phyloP scores from a whole-genome alignment of 192 early-diverging fungal species.

The Coemansia sp. region DNA sequence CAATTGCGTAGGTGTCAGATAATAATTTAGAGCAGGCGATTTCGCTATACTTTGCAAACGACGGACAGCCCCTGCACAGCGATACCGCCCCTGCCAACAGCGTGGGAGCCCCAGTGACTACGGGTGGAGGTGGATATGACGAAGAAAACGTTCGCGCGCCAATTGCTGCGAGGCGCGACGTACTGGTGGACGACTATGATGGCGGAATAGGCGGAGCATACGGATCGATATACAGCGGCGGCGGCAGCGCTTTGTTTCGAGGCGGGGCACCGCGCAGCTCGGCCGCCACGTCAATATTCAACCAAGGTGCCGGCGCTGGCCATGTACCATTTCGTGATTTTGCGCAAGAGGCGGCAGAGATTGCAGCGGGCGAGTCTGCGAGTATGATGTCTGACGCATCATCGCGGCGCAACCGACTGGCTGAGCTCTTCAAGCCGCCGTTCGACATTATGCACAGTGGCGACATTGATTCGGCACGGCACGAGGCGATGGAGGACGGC shows the following conservation, averaged over 20 bases:
- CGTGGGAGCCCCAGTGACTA: conserved; percentile 19
- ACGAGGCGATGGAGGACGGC: conserved; percentile 58
- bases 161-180: conserved; percentile 79
- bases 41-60: conserved; percentile 83
- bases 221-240: conserved; percentile 10
- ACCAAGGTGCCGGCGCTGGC: conserved; percentile 30
- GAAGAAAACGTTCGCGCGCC: conserved; percentile 74
- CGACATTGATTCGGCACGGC: conserved; percentile 72
- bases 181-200: conserved; percentile 63
- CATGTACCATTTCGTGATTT: conserved; percentile 70
- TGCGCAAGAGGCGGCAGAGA: conserved; percentile 63
- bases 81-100: conserved; percentile 13
- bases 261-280: conserved; percentile 5
- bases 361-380: conserved; percentile 41
- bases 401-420: conserved; percentile 62
- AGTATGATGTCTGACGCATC: conserved; percentile 10
- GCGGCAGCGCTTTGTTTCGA: not conserved
- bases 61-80: conserved; percentile 61
- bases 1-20: conserved; percentile 66
- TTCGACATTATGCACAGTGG: conserved; percentile 84
- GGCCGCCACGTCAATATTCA: conserved; percentile 55
- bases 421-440: conserved; percentile 85
- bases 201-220: conserved; percentile 12
- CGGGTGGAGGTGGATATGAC: conserved; percentile 20
- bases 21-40: conserved; percentile 77